A percentile compares a stretch with the other conserved stretches of the same genome.
These are phyloP conservation scores for Ophiostoma australiae DNA, from an alignment of 2,329 filamentous ascomycete genomes.

Conservation along the genomic window DNA sequence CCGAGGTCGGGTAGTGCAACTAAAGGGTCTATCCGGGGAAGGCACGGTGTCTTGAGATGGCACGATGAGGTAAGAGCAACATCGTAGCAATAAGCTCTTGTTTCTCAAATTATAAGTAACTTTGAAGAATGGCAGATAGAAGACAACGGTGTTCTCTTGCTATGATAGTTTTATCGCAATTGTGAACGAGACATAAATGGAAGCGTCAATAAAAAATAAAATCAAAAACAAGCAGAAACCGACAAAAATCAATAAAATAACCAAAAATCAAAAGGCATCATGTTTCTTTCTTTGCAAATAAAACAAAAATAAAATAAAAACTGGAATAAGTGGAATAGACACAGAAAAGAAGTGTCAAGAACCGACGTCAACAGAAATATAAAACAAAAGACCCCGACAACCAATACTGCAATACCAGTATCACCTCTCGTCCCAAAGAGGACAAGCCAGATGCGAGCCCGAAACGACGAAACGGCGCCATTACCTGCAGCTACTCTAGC, in stretches of 20 bases:
- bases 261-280: no score
- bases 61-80: neutral
- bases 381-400: neutral
- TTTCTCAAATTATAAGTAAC: neutral
- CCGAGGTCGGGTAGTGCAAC: slow-evolving; percentile 22
- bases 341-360: no score
- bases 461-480: slow-evolving; percentile 10
- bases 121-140: neutral
- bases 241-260: no score
- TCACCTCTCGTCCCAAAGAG: neutral
- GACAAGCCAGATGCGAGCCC: slow-evolving; percentile 4
- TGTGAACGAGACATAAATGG: no score
- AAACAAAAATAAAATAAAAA: no score
- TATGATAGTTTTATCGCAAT: no score
- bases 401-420: neutral
- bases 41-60: neutral
- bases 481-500: slow-evolving; percentile 8
- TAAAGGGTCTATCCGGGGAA: neutral
- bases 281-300: no score
- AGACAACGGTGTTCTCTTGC: neutral
- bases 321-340: no score
- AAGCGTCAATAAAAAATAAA: no score
- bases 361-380: no score
- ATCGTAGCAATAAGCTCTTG: neutral
- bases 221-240: no score